Conservation (phyloP, 768 basidiomycete species). For the Lactifluus hygrophoroides region DNA sequence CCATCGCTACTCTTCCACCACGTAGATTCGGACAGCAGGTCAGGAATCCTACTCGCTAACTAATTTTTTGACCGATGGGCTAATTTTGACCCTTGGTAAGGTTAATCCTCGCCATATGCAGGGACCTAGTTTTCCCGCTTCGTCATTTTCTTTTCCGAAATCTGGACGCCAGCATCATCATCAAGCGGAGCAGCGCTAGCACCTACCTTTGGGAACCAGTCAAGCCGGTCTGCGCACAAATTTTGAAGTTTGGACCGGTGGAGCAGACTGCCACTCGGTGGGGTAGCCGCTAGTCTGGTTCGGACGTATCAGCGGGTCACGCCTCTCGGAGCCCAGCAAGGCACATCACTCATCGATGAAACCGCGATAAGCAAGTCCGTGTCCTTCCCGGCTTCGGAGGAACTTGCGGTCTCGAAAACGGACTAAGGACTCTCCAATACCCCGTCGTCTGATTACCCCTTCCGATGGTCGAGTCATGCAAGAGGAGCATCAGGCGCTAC, state of each 20-base stretch:
- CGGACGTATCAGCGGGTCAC: background rate
- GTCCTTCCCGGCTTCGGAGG: background rate
- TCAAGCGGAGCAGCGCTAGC: no score
- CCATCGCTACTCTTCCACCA: no score
- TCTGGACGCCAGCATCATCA: no score
- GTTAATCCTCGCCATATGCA: no score
- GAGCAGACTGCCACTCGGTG: background rate
- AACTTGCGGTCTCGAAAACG: background rate
- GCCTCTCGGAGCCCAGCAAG: background rate
- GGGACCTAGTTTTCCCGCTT: no score
- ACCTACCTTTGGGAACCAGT: background rate
- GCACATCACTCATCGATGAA: background rate
- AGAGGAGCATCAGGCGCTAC: background rate
- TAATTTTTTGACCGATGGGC: background rate
- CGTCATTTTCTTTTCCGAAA: no score
- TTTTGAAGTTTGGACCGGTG: background rate
- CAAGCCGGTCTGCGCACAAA: background rate
- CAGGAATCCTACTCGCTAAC: no score
- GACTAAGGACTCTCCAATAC: background rate
- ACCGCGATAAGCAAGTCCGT: background rate
- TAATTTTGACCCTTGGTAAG: background rate
- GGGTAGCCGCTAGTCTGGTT: background rate
- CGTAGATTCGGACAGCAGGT: no score
- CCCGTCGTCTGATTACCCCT: background rate
- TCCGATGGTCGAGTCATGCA: background rate